A percentile compares a stretch with the other conserved stretches of the same genome.
Evolutionary conservation across 2,329 filamentous ascomycete species (phyloP).

Genomic region (Mycogone perniciosa): DNA sequence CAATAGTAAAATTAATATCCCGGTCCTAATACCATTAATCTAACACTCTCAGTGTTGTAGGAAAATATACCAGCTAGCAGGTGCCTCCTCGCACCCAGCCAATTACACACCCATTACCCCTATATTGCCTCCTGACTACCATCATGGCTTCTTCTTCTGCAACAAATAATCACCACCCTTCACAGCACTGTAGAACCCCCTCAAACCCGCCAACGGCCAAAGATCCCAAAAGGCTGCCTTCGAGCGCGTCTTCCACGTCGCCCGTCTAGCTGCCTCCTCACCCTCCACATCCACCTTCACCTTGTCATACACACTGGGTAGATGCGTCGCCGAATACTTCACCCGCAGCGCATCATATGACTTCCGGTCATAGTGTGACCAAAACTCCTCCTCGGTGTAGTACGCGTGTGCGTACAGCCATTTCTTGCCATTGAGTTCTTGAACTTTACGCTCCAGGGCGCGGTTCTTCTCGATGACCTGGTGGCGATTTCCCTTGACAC

Average conservation of each 20-base stretch:
- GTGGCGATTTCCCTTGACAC: constrained; percentile 33
- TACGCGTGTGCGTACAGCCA: constrained; percentile 66
- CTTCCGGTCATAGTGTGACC: constrained; percentile 53
- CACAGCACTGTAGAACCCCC: constrained; percentile 40
- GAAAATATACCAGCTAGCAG: too few species aligned
- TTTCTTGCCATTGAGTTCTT: constrained; percentile 57
- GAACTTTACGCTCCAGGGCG: constrained; percentile 52
- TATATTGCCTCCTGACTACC: constrained; percentile 5
- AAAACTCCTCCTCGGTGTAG: constrained; percentile 63
- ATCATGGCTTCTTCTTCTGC: constrained; percentile 23
- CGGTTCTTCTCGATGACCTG: constrained; percentile 51
- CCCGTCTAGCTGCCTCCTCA: constrained; percentile 24
- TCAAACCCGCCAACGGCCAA: constrained; percentile 41
- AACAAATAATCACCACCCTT: constrained; percentile 42
- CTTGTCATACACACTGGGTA: constrained; percentile 64
- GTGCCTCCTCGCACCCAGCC: background rate
- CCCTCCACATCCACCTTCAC: constrained; percentile 45
- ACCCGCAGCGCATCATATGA: constrained; percentile 53
- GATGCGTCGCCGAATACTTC: constrained; percentile 51
- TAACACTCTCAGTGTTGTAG: too few species aligned
- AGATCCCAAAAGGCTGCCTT: constrained; percentile 20
- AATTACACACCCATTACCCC: background rate
- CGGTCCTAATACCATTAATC: too few species aligned
- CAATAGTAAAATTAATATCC: background rate
- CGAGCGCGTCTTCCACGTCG: constrained; percentile 27